Evolutionary conservation across 1,139 yeast genomes (phyloP).

Genomic region (Pichia cactophila): DNA sequence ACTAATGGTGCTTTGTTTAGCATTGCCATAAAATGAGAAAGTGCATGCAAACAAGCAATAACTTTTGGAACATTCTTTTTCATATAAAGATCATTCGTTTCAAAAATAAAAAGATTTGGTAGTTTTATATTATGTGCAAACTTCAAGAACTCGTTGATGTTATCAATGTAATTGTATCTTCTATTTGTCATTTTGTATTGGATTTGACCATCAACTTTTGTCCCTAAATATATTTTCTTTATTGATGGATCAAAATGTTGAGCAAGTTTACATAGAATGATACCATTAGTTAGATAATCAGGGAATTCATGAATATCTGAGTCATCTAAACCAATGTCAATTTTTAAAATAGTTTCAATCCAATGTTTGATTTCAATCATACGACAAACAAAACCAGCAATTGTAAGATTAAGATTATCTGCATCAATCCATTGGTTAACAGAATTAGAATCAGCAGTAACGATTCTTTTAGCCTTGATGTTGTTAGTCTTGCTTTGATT

Average conservation of each 20-base stretch:
- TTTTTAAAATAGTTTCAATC: conserved; percentile 55
- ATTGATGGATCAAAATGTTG: conserved; percentile 65
- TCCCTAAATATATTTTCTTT: conserved; percentile 43
- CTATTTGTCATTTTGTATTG: conserved; percentile 36
- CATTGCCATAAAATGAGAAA: conserved; percentile 59
- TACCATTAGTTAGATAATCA: conserved; percentile 68
- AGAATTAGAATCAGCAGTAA: not conserved
- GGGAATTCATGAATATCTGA: conserved; percentile 49
- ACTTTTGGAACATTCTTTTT: conserved; percentile 91
- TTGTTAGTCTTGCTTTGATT: conserved; percentile 17
- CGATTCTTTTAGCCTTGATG: not conserved
- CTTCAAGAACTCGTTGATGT: conserved; percentile 76
- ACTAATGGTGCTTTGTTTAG: conserved; percentile 52
- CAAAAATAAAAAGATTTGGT: conserved; percentile 84
- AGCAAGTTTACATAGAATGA: conserved; percentile 72
- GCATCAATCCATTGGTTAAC: conserved; percentile 20
- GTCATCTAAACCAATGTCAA: conserved; percentile 42
- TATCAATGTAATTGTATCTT: conserved; percentile 78
- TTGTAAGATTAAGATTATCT: conserved; percentile 22
- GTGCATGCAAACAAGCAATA: conserved; percentile 86
- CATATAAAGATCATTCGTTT: conserved; percentile 87
- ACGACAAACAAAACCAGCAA: conserved; percentile 80
- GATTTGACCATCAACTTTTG: conserved; percentile 33
- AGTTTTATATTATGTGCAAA: conserved; percentile 64
- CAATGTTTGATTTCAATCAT: conserved; percentile 78